Percentiles rank a stretch among this genome's conserved stretches.
Evolutionary conservation across 169 alveolate species (phyloP).

Genomic region (Plasmodium gonderi): DNA sequence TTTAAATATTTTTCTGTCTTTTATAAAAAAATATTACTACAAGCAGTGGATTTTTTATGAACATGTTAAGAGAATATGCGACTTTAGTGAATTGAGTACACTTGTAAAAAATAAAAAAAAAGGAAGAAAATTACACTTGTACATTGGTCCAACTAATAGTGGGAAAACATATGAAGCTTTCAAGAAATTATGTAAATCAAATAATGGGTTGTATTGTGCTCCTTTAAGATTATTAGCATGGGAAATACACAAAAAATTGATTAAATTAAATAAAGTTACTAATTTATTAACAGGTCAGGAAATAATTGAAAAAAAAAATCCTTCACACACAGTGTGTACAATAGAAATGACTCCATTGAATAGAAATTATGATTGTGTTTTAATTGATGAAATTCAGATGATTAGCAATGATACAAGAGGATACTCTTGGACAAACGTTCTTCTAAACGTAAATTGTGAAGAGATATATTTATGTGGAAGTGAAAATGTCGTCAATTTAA

Average conservation of each 20-base stretch:
- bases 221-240: constrained; percentile 94
- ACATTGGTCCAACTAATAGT: constrained; percentile 95
- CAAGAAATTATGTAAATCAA: constrained; percentile 83
- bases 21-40: constrained; percentile 46
- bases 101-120: constrained; percentile 50
- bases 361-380: constrained; percentile 88
- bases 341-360: constrained; percentile 90
- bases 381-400: constrained; percentile 94
- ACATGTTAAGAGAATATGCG: constrained; percentile 37
- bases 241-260: constrained; percentile 89
- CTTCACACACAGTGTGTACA: constrained; percentile 91
- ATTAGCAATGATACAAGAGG: constrained; percentile 91
- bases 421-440: constrained; percentile 92
- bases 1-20: constrained; percentile 12
- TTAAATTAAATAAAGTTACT: constrained; percentile 80
- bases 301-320: constrained; percentile 10
- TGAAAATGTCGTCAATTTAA: constrained; percentile 25
- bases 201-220: constrained; percentile 91
- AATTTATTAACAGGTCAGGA: constrained; percentile 93
- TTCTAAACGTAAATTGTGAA: constrained; percentile 87
- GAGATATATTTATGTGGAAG: constrained; percentile 71
- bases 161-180: constrained; percentile 94
- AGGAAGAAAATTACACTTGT: constrained; percentile 84
- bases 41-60: constrained; percentile 72
- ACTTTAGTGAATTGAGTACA: constrained; percentile 29